Evolutionary conservation across 2,329 filamentous ascomycete species (phyloP), one percentile per base, ranked within the genome.

Genomic region (Colletotrichum orchidophilum): DNA sequence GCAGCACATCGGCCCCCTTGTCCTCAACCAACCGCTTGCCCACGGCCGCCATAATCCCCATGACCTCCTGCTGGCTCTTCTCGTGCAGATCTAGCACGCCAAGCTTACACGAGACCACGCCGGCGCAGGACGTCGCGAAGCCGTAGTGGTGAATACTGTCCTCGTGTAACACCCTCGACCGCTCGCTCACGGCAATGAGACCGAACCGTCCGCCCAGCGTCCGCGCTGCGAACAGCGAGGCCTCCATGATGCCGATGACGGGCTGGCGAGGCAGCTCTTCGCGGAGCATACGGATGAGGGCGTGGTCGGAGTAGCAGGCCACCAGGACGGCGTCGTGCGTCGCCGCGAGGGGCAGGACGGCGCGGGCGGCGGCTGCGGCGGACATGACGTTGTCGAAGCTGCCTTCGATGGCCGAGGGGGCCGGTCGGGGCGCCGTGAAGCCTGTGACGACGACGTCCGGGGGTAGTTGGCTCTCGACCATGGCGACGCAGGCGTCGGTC

Each of bases 231-330:
- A 69, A 69, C 1, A 69, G 75, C 42, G 75, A 76, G 0, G 94
- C 92, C 80, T 98, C 95, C 77, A 98, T 96, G 66, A 98, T 97
- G 5, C 96, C 95, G 0, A 90, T 91, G 5, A 94, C 91, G 29
- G 89, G 80, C 84, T 74, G 74, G 5, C 75, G 71, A 15, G 71
- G 63, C 2, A 70, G 58, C 21, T 70, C 64, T 21, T 70, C 67
- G 0, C 67, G 63, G 12, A 70, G 67, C 67, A 67, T 67, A 35
- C 64, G 64, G 24, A 70, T 67, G 24, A 70, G 63, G 3, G 67
- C 63, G 9, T 70, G 67, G 29, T 70, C 67, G 4, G 67, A 70
- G 50, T 67, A 70, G 50, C 67, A 70, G 7, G 63, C 63, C n/a
- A 70, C 67, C 24, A 70, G 27, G 13, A 70, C 50, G 24, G 63